These are phyloP conservation scores for Hypocrella siamensis DNA, from an alignment of 2,329 filamentous ascomycete genomes.

Conservation along the genomic window DNA sequence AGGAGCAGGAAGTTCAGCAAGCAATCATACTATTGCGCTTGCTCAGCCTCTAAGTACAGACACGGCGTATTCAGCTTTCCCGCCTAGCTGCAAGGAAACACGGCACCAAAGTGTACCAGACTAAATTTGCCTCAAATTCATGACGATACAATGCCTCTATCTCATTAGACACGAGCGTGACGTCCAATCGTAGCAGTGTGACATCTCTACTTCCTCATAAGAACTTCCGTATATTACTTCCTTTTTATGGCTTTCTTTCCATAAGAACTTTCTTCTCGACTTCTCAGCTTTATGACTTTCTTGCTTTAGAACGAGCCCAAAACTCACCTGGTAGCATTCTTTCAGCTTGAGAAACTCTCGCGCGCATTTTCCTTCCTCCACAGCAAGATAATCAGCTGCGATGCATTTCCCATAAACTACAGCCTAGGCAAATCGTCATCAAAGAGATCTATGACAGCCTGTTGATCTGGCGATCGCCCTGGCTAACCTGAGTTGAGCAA, in stretches of 20 bases:
- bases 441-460: not conserved
- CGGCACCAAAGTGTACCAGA: conserved; percentile 3
- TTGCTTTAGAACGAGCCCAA: not conserved
- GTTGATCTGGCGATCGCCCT: not conserved
- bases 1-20: conserved; percentile 75
- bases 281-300: not conserved
- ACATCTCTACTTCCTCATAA: not conserved
- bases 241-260: conserved; percentile 6
- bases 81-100: not conserved
- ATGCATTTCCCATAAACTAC: conserved; percentile 84
- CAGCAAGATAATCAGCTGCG: conserved; percentile 73
- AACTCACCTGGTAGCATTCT: conserved; percentile 67
- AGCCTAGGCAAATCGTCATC: conserved; percentile 39
- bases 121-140: no score
- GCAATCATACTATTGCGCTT: conserved; percentile 65
- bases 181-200: no score
- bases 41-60: conserved; percentile 45
- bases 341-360: conserved; percentile 76
- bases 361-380: conserved; percentile 80
- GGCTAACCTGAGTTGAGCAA: conserved; percentile 37
- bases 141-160: no score
- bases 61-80: not conserved
- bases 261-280: not conserved
- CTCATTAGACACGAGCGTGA: no score
- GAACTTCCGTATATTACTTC: not conserved